phyloP scores from a whole-genome alignment of 352 stramenopile genomes.

The Pythium aristosporum region DNA sequence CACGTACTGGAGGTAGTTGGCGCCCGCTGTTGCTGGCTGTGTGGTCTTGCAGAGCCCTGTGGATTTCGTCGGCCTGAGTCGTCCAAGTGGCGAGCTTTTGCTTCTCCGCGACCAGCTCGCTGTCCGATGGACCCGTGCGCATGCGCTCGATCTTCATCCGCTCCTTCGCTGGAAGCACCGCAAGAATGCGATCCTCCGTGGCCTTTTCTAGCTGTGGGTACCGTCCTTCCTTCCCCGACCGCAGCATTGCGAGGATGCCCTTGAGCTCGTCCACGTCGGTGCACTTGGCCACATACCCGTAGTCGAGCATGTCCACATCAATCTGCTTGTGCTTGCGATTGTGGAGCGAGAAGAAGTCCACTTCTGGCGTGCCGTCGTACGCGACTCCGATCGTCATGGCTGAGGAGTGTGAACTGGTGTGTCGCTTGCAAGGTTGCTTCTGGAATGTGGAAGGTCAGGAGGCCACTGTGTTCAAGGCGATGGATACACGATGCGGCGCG shows the following conservation, averaged over 20 bases:
- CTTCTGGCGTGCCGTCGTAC: constrained; percentile 23
- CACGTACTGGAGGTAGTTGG: constrained; percentile 53
- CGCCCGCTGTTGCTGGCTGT: constrained; percentile 8
- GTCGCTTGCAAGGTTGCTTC: not conserved
- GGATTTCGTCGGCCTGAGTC: constrained; percentile 50
- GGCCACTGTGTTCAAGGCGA: not conserved
- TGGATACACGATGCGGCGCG: constrained; percentile 3
- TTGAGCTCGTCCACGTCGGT: constrained; percentile 82
- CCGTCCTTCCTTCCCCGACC: constrained; percentile 87
- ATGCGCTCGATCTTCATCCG: constrained; percentile 71
- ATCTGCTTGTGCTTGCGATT: constrained; percentile 68
- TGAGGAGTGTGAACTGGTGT: not conserved
- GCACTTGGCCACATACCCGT: constrained; percentile 87
- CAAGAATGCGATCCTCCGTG: constrained; percentile 79
- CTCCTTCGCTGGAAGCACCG: constrained; percentile 77
- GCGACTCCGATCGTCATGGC: constrained; percentile 37
- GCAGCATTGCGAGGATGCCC: constrained; percentile 80
- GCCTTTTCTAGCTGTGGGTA: constrained; percentile 87
- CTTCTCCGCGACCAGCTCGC: constrained; percentile 60
- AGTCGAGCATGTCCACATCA: constrained; percentile 91
- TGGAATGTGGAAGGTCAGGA: not conserved
- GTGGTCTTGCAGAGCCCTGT: constrained; percentile 44
- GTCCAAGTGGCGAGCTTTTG: constrained; percentile 72
- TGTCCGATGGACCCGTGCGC: constrained; percentile 42
- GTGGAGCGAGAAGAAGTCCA: constrained; percentile 80